Percentiles rank a stretch among this genome's conserved stretches.
phyloP scores from a whole-genome alignment of 2,329 filamentous ascomycete species.

The Alternaria ventricosa region DNA sequence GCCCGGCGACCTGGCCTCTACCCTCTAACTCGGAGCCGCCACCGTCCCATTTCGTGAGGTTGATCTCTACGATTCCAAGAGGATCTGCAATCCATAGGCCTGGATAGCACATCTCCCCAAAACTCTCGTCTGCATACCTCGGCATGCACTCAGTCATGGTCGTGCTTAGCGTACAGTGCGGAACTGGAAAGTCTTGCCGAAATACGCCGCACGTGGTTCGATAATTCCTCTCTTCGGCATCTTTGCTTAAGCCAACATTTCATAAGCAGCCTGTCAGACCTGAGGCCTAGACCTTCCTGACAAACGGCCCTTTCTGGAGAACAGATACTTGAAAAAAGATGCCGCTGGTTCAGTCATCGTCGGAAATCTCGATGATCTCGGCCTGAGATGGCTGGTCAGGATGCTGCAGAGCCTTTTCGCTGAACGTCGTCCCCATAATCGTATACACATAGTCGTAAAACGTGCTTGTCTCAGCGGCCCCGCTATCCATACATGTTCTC shows the following conservation, averaged over 20 bases:
- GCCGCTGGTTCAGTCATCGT: slow-evolving; percentile 21
- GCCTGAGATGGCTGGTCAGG: slow-evolving; percentile 31
- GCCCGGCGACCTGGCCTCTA: background rate
- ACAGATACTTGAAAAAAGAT: background rate
- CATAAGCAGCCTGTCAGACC: background rate
- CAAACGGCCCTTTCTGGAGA: background rate
- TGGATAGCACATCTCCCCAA: background rate
- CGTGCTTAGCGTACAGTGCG: background rate
- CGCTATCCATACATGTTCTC: slow-evolving; percentile 13
- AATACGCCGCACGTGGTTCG: slow-evolving; percentile 6
- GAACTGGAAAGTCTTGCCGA: slow-evolving; percentile 5
- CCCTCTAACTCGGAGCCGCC: background rate
- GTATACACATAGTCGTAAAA: slow-evolving; percentile 38
- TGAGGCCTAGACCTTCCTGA: background rate
- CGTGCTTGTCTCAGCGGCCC: slow-evolving; percentile 16
- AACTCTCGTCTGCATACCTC: background rate
- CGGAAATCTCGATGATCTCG: slow-evolving; percentile 39
- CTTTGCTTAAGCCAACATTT: background rate
- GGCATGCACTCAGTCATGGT: background rate
- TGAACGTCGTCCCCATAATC: slow-evolving; percentile 35
- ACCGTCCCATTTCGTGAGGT: slow-evolving; percentile 1
- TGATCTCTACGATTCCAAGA: background rate
- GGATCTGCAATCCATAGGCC: background rate
- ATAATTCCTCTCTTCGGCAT: slow-evolving; percentile 7
- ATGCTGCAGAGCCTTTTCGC: slow-evolving; percentile 23